Conservation (phyloP, 2,329 filamentous ascomycete genomes). For the Botrytis cinerea region DNA sequence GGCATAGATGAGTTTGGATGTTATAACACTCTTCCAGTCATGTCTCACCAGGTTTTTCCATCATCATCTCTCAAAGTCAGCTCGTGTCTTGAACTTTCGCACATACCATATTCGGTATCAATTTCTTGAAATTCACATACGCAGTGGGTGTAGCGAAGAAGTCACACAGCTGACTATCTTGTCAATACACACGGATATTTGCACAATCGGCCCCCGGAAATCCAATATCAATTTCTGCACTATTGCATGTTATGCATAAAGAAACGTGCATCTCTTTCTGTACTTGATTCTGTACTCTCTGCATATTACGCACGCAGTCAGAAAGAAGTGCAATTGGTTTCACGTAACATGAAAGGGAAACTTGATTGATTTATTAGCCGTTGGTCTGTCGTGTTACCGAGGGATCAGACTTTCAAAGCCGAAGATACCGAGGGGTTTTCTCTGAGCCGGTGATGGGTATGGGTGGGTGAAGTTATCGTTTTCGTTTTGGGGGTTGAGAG, state of each 20-base stretch:
- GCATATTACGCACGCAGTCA: conserved; percentile 13
- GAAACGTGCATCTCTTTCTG: conserved; percentile 2
- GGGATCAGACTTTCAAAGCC: neutral
- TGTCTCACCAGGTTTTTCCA: neutral
- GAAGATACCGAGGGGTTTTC: conserved; percentile 8
- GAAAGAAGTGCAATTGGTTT: conserved; percentile 4
- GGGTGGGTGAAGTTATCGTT: neutral
- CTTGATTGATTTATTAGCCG: neutral
- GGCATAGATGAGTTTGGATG: neutral
- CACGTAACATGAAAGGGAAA: conserved; percentile 6
- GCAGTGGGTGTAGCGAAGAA: neutral
- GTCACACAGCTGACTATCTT: neutral
- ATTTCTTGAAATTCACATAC: neutral
- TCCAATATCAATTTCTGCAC: neutral
- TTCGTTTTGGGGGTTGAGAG: neutral
- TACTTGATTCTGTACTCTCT: conserved; percentile 12
- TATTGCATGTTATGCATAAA: conserved; percentile 17
- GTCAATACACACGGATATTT: neutral
- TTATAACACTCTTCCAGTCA: neutral
- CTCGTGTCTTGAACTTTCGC: neutral
- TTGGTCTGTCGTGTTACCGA: neutral
- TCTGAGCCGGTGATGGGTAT: neutral
- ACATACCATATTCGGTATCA: neutral
- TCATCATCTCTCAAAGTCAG: neutral
- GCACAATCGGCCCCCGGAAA: neutral